These are phyloP conservation scores for Deinandra increscens DNA, from an alignment of 129 eudicot genomes.

Conservation along the genomic window DNA sequence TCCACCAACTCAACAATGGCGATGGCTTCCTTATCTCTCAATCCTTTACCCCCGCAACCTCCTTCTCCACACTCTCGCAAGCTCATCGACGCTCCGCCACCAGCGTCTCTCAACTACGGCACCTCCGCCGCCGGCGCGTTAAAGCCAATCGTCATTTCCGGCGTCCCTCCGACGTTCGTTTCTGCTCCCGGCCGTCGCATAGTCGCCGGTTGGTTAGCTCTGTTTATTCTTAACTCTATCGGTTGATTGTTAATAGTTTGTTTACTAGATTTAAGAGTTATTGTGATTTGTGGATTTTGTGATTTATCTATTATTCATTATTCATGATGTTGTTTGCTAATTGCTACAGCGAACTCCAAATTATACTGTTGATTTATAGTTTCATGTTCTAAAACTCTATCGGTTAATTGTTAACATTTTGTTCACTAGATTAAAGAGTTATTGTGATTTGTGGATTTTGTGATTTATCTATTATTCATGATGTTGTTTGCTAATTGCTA, in stretches of 20 bases:
- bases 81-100: constrained; percentile 10
- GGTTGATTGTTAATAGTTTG: not conserved
- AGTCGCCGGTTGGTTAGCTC: constrained; percentile 75
- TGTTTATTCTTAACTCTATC: not conserved
- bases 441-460: too few relatives aligned
- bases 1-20: constrained; percentile 24
- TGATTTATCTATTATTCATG: not conserved
- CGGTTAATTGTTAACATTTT: not conserved
- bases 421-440: not conserved
- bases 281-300: not conserved
- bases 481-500: not conserved
- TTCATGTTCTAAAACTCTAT: constrained; percentile 10
- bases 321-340: not conserved
- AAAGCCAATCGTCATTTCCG: constrained; percentile 65
- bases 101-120: constrained; percentile 24
- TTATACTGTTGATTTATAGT: not conserved
- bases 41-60: constrained; percentile 45
- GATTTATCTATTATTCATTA: too few relatives aligned
- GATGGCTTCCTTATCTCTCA: constrained; percentile 50
- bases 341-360: not conserved
- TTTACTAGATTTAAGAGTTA: not conserved
- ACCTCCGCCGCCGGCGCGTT: constrained; percentile 29
- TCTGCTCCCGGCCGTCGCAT: constrained; percentile 96
- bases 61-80: constrained; percentile 40
- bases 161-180: constrained; percentile 81